phyloP scores from a whole-genome alignment of 768 basidiomycete genomes.

The Coprinellus micaceus region DNA sequence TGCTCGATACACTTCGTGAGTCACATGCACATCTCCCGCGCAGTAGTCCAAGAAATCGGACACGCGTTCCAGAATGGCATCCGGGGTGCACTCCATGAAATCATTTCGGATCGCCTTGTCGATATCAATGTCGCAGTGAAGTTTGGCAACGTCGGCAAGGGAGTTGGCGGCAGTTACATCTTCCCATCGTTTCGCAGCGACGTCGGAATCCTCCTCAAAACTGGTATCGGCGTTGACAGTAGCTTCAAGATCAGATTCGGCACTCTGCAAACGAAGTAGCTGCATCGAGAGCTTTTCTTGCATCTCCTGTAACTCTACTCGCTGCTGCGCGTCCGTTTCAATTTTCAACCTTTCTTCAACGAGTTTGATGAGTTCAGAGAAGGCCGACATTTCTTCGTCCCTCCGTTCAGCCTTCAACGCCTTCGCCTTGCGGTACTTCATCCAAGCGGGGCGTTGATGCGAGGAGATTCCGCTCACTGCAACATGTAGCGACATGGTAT shows the following conservation, averaged over 20 bases:
- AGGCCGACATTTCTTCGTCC: slow-evolving; percentile 61
- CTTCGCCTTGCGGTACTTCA: slow-evolving; percentile 75
- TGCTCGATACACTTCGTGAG: slow-evolving; percentile 72
- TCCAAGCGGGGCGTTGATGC: slow-evolving; percentile 92
- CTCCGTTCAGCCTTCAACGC: slow-evolving; percentile 49
- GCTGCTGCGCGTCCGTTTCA: slow-evolving; percentile 45
- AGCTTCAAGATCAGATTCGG: slow-evolving; percentile 9
- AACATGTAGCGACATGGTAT: slow-evolving; percentile 93
- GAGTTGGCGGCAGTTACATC: slow-evolving; percentile 90
- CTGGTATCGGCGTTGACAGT: slow-evolving; percentile 16
- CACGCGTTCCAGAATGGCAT: slow-evolving; percentile 60
- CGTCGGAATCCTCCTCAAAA: slow-evolving; percentile 29
- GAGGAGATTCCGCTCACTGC: slow-evolving; percentile 93
- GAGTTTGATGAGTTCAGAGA: slow-evolving; percentile 36
- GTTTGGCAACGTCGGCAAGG: slow-evolving; percentile 83
- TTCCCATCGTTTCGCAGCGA: slow-evolving; percentile 74
- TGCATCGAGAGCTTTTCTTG: slow-evolving; percentile 39
- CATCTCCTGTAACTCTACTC: slow-evolving; percentile 36
- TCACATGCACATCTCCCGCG: slow-evolving; percentile 77
- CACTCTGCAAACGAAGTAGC: slow-evolving; percentile 23
- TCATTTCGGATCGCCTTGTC: slow-evolving; percentile 78
- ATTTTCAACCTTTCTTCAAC: slow-evolving; percentile 47
- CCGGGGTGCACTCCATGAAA: slow-evolving; percentile 66
- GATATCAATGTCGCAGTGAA: slow-evolving; percentile 80
- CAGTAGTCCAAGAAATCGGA: slow-evolving; percentile 82